phyloP scores from a whole-genome alignment of 345 rosid species.

The Nasturtium officinale region DNA sequence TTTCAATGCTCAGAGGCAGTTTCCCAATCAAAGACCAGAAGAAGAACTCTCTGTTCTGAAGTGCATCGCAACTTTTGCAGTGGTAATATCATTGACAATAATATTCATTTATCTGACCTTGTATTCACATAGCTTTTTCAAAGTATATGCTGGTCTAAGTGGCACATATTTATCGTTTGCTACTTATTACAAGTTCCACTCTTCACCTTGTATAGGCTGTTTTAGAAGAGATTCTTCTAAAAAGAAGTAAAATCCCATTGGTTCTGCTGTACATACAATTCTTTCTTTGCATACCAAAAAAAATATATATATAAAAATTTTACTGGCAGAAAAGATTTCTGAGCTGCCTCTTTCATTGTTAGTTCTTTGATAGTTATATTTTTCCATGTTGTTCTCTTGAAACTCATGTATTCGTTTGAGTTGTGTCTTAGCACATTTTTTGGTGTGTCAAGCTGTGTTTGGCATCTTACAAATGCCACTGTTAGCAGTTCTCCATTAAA shows the following conservation, averaged over 20 bases:
- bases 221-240: conserved; percentile 38
- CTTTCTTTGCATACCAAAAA: conserved; percentile 36
- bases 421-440: background rate
- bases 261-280: conserved; percentile 38
- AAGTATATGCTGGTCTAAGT: conserved; percentile 60
- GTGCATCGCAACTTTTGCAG: conserved; percentile 51
- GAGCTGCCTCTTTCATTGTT: conserved; percentile 15
- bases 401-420: background rate
- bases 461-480: background rate
- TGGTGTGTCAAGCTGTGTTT: background rate
- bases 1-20: conserved; percentile 62
- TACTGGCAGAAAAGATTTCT: conserved; percentile 23
- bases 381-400: conserved; percentile 1
- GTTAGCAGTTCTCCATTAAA: background rate
- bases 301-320: conserved; percentile 27
- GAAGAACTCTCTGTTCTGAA: conserved; percentile 53
- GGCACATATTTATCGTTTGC: conserved; percentile 56
- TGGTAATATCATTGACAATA: conserved; percentile 57
- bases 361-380: conserved; percentile 7
- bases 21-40: conserved; percentile 56
- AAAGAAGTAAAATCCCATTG: conserved; percentile 38
- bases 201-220: conserved; percentile 42
- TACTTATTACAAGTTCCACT: conserved; percentile 53
- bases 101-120: conserved; percentile 61
- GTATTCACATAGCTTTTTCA: conserved; percentile 55